phyloP scores from a whole-genome alignment of 805 yeast species.

The Wickerhamiella allomyrinae region DNA sequence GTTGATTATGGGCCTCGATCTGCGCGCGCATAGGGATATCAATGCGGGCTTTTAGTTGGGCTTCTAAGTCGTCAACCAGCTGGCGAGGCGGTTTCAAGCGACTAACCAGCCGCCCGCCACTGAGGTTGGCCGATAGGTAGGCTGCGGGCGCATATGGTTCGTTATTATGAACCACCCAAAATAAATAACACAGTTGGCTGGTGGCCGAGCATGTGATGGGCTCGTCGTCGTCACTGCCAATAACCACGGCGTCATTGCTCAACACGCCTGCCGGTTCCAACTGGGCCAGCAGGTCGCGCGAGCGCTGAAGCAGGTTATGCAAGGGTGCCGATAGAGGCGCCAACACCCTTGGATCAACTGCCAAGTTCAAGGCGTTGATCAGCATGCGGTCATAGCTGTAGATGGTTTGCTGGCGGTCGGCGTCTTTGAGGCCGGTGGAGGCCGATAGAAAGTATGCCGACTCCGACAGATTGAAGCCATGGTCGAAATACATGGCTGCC shows the following conservation, averaged over 20 bases:
- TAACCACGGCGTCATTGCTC: background rate
- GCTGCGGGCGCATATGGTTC: background rate
- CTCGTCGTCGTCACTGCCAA: background rate
- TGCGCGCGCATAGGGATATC: background rate
- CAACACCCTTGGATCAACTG: background rate
- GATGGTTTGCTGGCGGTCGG: background rate
- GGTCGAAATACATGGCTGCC: constrained; percentile 3
- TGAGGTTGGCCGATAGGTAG: background rate
- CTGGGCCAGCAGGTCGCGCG: background rate
- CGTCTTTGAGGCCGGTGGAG: background rate
- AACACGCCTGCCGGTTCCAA: background rate
- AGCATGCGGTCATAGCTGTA: background rate
- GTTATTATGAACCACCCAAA: background rate
- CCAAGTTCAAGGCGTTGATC: background rate
- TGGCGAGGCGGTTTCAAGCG: background rate
- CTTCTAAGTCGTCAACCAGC: too few species aligned
- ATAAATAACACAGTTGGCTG: background rate
- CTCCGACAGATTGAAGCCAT: constrained; percentile 8
- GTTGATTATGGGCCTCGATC: background rate
- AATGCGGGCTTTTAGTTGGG: background rate
- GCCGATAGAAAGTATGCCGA: background rate
- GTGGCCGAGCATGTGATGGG: background rate
- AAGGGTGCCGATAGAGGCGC: background rate
- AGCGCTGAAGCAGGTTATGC: background rate
- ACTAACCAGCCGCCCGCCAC: background rate